Evolutionary conservation across 176 grass and related monocot species (phyloP).

Genomic region (Phoenix dactylifera): DNA sequence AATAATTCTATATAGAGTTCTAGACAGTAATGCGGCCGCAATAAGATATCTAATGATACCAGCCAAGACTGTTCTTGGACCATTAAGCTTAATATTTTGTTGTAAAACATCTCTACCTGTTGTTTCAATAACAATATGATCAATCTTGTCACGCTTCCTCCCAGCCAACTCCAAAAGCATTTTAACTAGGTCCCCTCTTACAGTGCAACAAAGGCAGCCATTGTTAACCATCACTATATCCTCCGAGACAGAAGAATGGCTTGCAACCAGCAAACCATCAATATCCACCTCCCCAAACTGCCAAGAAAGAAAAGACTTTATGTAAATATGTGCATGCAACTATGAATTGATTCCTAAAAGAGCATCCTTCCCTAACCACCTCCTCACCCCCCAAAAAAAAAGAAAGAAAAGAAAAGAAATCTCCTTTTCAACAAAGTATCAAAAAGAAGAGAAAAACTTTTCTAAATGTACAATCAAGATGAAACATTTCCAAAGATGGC

Average conservation of each 20-base stretch:
- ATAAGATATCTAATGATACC: too few species aligned
- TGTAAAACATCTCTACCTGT: slow-evolving; percentile 30
- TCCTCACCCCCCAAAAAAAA: too few species aligned
- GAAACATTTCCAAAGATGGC: too few species aligned
- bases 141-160: slow-evolving; percentile 52
- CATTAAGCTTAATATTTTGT: too few species aligned
- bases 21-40: too few species aligned
- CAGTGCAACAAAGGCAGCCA: slow-evolving; percentile 74
- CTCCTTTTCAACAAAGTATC: too few species aligned
- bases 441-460: too few species aligned
- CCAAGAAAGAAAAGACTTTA: slow-evolving; percentile 8
- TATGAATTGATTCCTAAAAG: background rate
- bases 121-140: slow-evolving; percentile 76
- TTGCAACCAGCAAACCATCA: slow-evolving; percentile 57
- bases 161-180: slow-evolving; percentile 61
- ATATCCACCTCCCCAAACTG: slow-evolving; percentile 79
- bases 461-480: too few species aligned
- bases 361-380: background rate
- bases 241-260: slow-evolving; percentile 56
- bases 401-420: too few species aligned
- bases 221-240: slow-evolving; percentile 75
- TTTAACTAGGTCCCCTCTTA: slow-evolving; percentile 61
- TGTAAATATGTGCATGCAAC: background rate
- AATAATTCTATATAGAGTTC: too few species aligned
- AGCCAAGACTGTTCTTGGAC: too few species aligned